Evolutionary conservation across 768 basidiomycete species (phyloP), one percentile per base, ranked within the genome.

Genomic region (Exsudoporus frostii): DNA sequence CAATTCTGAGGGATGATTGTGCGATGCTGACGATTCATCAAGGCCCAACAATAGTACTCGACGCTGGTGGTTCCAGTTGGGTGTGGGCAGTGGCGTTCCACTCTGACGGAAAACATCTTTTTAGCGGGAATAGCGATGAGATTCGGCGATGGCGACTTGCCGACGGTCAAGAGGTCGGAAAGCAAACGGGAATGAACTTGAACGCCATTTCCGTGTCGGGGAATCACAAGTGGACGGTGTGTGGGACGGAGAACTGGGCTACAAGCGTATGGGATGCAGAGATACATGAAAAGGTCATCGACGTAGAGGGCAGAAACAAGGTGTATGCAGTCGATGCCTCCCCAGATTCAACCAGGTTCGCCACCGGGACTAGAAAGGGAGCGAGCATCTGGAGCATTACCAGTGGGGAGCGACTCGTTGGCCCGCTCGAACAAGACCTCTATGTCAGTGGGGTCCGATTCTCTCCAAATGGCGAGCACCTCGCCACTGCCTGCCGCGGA

Each of bases 1-100:
- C 24, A n/a, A n/a, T 15, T 24, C 6, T 9, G 3, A 1, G 10
- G n/a, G n/a, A 1, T 7, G 15, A 0, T n/a, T n/a, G n/a, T n/a
- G n/a, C n/a, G n/a, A 9, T 39, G 11, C 38, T 39, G 3, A 39
- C 19, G 3, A 39, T 22, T 22, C 38, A 39, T 11, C n/a, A 39
- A 39, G 38, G 14, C 6, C 38, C 38, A 20, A 20, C 20, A 20
- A 13, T 39, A 3, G 6, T 39, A 14, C 22, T 40, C 2, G 14
- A 8, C 7, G 15, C 22, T 13, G 3, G 13, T 22, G 0, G 4
- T 20, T 22, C 7, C 4, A 14, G 0, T 4, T 5, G 1, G 3
- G 39, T 40, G 3, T 40, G 1, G 7, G 22, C 13, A 14, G 8
- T 27, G n/a, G n/a, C n/a, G n/a, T n/a, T n/a, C n/a, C n/a, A n/a